Percentiles rank a stretch among this genome's conserved stretches.
Conservation (phyloP, 108 stramenopile species). For the Conticribra weissflogii region DNA sequence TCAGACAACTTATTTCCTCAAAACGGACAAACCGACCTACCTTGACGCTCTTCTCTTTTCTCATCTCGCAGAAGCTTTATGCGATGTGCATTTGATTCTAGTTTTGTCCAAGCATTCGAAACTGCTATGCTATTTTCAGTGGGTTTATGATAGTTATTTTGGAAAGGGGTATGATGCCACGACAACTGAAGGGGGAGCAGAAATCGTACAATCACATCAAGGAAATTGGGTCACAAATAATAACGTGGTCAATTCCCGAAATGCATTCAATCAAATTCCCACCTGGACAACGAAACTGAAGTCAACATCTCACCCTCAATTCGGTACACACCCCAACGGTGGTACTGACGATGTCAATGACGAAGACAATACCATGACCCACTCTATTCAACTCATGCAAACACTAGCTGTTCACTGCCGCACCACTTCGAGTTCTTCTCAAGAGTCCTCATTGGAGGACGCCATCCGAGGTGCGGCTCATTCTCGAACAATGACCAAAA, state of each 20-base stretch:
- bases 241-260: slow-evolving; percentile 56
- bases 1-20: slow-evolving; percentile 43
- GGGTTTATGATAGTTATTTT: slow-evolving; percentile 64
- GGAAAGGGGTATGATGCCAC: slow-evolving; percentile 15
- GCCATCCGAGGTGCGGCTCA: slow-evolving; percentile 39
- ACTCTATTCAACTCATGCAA: slow-evolving; percentile 77
- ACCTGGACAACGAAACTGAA: slow-evolving; percentile 7
- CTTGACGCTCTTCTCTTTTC: slow-evolving; percentile 72
- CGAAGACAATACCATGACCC: slow-evolving; percentile 21
- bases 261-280: slow-evolving; percentile 57
- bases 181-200: no score
- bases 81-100: slow-evolving; percentile 70
- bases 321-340: background rate
- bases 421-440: no score
- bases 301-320: background rate
- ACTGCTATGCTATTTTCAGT: slow-evolving; percentile 64
- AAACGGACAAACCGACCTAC: slow-evolving; percentile 50
- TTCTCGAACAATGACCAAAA: slow-evolving; percentile 33
- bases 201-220: slow-evolving; percentile 4
- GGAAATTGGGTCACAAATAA: slow-evolving; percentile 53
- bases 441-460: slow-evolving; percentile 59
- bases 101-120: slow-evolving; percentile 59
- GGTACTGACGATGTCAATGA: background rate
- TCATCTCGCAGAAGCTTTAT: slow-evolving; percentile 72
- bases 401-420: slow-evolving; percentile 60